Evolutionary conservation across 192 early-diverging fungal genomes (phyloP), one percentile per base, ranked within the genome.

Genomic region (Backusella australiensis): DNA sequence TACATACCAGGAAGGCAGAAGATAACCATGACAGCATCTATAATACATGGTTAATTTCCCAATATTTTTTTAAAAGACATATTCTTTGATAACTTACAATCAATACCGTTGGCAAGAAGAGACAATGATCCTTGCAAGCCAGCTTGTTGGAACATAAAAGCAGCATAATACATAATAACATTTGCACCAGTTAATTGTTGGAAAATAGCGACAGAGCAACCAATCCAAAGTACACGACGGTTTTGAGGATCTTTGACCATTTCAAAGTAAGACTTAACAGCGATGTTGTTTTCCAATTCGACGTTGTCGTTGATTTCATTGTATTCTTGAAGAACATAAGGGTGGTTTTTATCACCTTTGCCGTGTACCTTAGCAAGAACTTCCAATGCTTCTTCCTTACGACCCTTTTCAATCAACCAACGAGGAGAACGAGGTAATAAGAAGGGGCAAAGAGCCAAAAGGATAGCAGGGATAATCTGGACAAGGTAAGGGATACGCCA

Each of bases 101-200:
- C 89, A 66, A 86, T 76, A 63, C 87, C 81, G 69, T 88, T 84
- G 52, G 88, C 80, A 46, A 87, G 83, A 56, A 77, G 34, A 67
- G 81, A 82, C 9, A 26, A 39, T 29, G 75, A 41, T n/a, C 78
- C 63, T 34, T 56, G 0, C n/a, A 76, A 34, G 41, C 66, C 75
- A 39, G 85, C 78, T 68, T 88, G 86, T 77, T 82, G 75, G 76
- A 91, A 89, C 44, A 89, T 86, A 0, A 82, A 77, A 1, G 89
- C 75, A 34, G 87, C 87, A 77, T 88, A 93, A 86, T 94, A 95
- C 87, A 96, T 87, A 41, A 93, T 87, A 53, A 91, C 88, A 80
- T 94, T 96, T 77, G 93, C 90, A 59, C 94, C 95, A 8, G 92
- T 95, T n/a, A 90, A 80, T 83, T 95, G 94, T 75, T 94, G 92